phyloP scores from a whole-genome alignment of 129 eudicot species.

The carrot (Daucus carota) region DNA sequence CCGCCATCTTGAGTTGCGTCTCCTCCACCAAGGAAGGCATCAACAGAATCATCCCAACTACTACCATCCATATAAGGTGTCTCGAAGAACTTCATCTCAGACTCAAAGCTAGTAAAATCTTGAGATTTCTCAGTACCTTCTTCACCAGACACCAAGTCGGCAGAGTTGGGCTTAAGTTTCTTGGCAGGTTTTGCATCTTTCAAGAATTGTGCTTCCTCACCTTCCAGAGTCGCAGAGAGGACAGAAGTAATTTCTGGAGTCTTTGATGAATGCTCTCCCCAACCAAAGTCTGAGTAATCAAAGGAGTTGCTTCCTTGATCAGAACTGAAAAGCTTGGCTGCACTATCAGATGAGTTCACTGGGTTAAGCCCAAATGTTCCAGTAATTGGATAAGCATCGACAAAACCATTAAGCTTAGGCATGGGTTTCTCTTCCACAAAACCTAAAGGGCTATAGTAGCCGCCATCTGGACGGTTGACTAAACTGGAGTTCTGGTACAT shows the following conservation, averaged over 20 bases:
- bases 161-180: constrained; percentile 47
- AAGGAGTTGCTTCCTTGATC: constrained; percentile 75
- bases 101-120: constrained; percentile 39
- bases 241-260: constrained; percentile 76
- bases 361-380: constrained; percentile 29
- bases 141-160: constrained; percentile 26
- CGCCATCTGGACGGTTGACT: too few relatives aligned
- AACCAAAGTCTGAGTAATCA: constrained; percentile 67
- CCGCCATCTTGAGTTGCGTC: constrained; percentile 45
- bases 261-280: constrained; percentile 51
- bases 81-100: constrained; percentile 55
- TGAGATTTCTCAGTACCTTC: constrained; percentile 30
- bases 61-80: constrained; percentile 59
- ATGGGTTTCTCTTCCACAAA: constrained; percentile 56
- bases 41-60: constrained; percentile 63
- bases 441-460: constrained; percentile 19
- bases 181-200: constrained; percentile 47
- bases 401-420: constrained; percentile 13
- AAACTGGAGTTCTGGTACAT: constrained; percentile 20
- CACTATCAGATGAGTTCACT: constrained; percentile 24
- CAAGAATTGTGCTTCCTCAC: constrained; percentile 32
- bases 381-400: constrained; percentile 16
- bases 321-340: constrained; percentile 42
- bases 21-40: constrained; percentile 58
- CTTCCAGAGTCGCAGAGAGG: constrained; percentile 42